These are phyloP conservation scores for Linaria vulgaris DNA, from an alignment of 257 asterid genomes.

Conservation along the genomic window DNA sequence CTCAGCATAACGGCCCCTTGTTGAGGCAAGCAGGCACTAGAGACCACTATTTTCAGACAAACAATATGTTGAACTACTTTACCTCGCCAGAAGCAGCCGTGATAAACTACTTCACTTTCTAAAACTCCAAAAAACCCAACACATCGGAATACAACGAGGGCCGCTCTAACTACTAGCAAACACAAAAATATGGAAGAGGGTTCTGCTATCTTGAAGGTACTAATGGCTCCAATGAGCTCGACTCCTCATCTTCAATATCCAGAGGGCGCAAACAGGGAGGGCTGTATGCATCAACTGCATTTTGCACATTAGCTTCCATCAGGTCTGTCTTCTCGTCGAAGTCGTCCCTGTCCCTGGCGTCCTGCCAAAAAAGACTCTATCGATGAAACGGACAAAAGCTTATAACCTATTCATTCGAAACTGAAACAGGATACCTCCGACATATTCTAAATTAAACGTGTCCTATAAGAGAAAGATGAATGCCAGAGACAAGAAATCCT, in stretches of 20 bases:
- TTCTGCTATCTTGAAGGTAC: slow-evolving; percentile 28
- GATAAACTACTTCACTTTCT: not conserved
- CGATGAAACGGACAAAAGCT: not conserved
- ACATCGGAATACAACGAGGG: not conserved
- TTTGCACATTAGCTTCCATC: slow-evolving; percentile 47
- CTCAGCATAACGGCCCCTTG: too few relatives aligned
- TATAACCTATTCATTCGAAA: too few relatives aligned
- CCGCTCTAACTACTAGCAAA: not conserved
- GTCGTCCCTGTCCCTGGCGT: slow-evolving; percentile 79
- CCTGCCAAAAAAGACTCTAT: slow-evolving; percentile 39
- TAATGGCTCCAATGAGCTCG: slow-evolving; percentile 50
- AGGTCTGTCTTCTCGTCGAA: slow-evolving; percentile 54
- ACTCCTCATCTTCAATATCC: slow-evolving; percentile 46
- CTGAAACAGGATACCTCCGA: too few relatives aligned
- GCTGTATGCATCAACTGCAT: slow-evolving; percentile 65
- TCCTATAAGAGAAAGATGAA: too few relatives aligned
- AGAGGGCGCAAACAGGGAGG: slow-evolving; percentile 79
- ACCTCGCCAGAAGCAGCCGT: too few relatives aligned
- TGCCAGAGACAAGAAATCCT: too few relatives aligned
- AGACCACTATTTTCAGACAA: too few relatives aligned
- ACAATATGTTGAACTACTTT: too few relatives aligned
- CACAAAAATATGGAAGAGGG: slow-evolving; percentile 9
- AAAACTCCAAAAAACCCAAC: not conserved
- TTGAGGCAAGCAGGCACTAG: too few relatives aligned
- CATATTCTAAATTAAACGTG: too few relatives aligned